These are phyloP conservation scores for Begonia loranthoides DNA, from an alignment of 306 rosid genomes.

Conservation along the genomic window DNA sequence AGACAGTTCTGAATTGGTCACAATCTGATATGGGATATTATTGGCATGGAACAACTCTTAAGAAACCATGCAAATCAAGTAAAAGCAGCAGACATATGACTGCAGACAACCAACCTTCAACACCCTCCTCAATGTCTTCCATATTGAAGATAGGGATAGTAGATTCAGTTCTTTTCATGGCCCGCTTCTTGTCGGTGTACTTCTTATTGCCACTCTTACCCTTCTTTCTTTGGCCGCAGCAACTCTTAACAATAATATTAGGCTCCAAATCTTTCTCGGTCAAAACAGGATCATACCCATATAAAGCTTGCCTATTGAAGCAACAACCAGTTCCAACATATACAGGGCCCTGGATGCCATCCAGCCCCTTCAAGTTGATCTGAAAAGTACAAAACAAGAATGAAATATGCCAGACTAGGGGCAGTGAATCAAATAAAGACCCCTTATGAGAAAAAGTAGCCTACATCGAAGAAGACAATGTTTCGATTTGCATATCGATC, in stretches of 20 bases:
- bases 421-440: constrained; percentile 5
- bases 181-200: constrained; percentile 79
- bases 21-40: too few species aligned
- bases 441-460: constrained; percentile 15
- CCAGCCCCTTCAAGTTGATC: constrained; percentile 96
- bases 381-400: constrained; percentile 17
- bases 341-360: constrained; percentile 98
- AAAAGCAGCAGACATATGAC: constrained; percentile 42
- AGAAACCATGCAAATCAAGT: neutral
- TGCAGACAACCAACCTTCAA: constrained; percentile 82
- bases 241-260: constrained; percentile 80
- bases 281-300: constrained; percentile 91
- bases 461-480: constrained; percentile 91
- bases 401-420: neutral
- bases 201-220: constrained; percentile 52
- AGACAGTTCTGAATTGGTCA: too few species aligned
- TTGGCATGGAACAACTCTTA: too few species aligned
- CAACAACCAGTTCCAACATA: constrained; percentile 99
- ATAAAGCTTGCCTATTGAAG: constrained; percentile 96
- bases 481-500: constrained; percentile 99
- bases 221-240: constrained; percentile 95
- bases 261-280: constrained; percentile 90
- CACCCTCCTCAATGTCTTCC: constrained; percentile 97
- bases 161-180: constrained; percentile 69
- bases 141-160: constrained; percentile 82